Conservation (phyloP, 2,329 filamentous ascomycete genomes). For the Sphaceloma murrayae region DNA sequence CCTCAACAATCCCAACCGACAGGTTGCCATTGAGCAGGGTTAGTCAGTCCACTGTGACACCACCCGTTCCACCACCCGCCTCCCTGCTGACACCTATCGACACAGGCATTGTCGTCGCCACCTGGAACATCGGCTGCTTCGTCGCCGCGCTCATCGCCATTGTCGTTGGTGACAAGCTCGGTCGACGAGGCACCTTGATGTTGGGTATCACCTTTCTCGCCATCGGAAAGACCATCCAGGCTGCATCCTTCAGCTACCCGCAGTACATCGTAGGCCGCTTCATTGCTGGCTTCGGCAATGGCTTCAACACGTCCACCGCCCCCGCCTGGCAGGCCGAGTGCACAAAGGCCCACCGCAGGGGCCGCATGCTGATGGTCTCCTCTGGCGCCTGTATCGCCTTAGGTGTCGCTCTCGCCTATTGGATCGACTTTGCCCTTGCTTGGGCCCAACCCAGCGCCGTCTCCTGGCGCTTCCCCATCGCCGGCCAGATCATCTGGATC, state of each 20-base stretch:
- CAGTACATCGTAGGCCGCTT: conserved; percentile 41
- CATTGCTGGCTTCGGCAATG: conserved; percentile 38
- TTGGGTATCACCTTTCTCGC: conserved; percentile 51
- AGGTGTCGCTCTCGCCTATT: conserved; percentile 37
- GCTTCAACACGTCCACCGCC: conserved; percentile 35
- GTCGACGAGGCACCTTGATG: conserved; percentile 49
- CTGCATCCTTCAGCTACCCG: conserved; percentile 39
- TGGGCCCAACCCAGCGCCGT: conserved; percentile 25
- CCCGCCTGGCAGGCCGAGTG: conserved; percentile 41
- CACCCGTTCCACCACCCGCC: neutral
- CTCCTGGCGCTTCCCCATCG: conserved; percentile 27
- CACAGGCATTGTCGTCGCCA: conserved; percentile 32
- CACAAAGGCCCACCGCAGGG: conserved; percentile 37
- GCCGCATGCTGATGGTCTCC: conserved; percentile 40
- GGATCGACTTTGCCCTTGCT: conserved; percentile 28
- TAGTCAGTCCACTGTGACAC: no score
- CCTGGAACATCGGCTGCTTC: conserved; percentile 37
- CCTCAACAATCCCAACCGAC: conserved; percentile 26
- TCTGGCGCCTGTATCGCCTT: conserved; percentile 39
- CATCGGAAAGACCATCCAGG: conserved; percentile 50
- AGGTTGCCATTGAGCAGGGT: conserved; percentile 36
- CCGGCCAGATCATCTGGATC: conserved; percentile 26
- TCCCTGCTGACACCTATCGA: conserved; percentile 10
- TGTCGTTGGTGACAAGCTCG: conserved; percentile 49
- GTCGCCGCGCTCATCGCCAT: conserved; percentile 35